Base-by-base conservation (phyloP, 768 basidiomycete genomes). In the Suillus weaverae region DNA sequence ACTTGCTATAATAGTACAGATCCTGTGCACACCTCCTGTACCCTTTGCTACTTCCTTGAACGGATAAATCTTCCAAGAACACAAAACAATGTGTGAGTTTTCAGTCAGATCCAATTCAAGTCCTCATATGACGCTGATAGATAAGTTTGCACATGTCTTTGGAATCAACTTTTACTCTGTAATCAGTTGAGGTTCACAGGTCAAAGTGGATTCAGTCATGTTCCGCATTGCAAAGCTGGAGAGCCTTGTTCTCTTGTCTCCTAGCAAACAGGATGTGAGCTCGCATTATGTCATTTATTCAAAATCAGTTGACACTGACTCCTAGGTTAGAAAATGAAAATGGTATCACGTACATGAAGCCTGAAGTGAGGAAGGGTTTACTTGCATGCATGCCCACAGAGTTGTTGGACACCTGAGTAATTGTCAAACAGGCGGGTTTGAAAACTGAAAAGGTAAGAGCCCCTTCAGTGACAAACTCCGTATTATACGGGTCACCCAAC, bases 131-230 rank as follows among this genome's bases (percentile, higher is more conserved):
- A 53, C 26, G 30, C 43, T 22, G 35, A 30, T 70, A 99, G 97
- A 16, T n/a, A 97, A 99, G 76, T 98, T 98, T 71, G 96, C 97
- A 44, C 88, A 97, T 11, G 94, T 99, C 7, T 99, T 97, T 69
- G 97, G 97, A 1, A 90, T 99, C 51, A 97, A 99, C 77, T 99
- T 98, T 74, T 93, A 90, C 72, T 97, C 95, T 4, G 96, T 98
- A 38, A 86, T 97, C 67, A 95, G 87, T 66, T 87, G 97, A 38
- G 97, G 97, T 0, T 97, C 95, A 1, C 97, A 99, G 71, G 98
- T 95, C 82, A 99, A 99, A 78, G 97, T 99, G 33, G 97, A 99
- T 78, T 95, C 95, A 0, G 96, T 99, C 79, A 90, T 99, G 90
- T 96, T 97, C 75, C 89, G 96, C 22, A 95, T 99, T 56, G 92